These are phyloP conservation scores for Globisporangium ultimum DNA, from an alignment of 352 stramenopile species.

Conservation along the genomic window DNA sequence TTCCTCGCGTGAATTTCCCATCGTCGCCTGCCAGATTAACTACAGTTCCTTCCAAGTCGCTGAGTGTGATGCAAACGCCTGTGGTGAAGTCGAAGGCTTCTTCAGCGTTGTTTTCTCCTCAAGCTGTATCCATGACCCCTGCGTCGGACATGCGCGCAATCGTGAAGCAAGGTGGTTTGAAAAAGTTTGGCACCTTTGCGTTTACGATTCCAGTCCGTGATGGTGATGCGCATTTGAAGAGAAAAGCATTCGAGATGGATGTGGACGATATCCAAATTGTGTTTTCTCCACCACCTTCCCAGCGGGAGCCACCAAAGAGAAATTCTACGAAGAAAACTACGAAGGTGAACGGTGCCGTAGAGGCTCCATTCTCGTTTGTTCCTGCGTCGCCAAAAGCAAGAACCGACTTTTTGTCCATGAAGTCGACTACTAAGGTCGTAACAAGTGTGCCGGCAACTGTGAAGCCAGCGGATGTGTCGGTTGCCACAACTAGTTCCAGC, in stretches of 20 bases:
- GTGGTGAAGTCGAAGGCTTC: conserved; percentile 15
- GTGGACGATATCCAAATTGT: conserved; percentile 53
- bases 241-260: conserved; percentile 18
- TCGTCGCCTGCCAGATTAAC: conserved; percentile 1
- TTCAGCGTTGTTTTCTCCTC: conserved; percentile 25
- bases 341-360: conserved; percentile 22
- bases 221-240: conserved; percentile 10
- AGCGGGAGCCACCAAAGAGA: conserved; percentile 61
- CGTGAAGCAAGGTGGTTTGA: conserved; percentile 7
- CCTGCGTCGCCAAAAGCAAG: conserved; percentile 56
- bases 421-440: conserved; percentile 21
- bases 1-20: conserved; percentile 43
- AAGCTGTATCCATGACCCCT: conserved; percentile 38
- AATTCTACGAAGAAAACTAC: conserved; percentile 15
- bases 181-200: conserved; percentile 36
- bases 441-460: conserved; percentile 15
- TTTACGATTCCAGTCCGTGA: conserved; percentile 46
- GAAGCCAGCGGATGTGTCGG: conserved; percentile 16
- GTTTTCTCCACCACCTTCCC: conserved; percentile 56
- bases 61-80: conserved; percentile 14
- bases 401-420: conserved; percentile 31
- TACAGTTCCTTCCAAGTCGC: conserved; percentile 5
- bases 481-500: conserved; percentile 9
- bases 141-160: conserved; percentile 5
- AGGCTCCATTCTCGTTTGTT: conserved; percentile 61